Evolutionary conservation across 2,329 filamentous ascomycete species (phyloP), one percentile per base, ranked within the genome.

Genomic region (Fusarium newnesense): DNA sequence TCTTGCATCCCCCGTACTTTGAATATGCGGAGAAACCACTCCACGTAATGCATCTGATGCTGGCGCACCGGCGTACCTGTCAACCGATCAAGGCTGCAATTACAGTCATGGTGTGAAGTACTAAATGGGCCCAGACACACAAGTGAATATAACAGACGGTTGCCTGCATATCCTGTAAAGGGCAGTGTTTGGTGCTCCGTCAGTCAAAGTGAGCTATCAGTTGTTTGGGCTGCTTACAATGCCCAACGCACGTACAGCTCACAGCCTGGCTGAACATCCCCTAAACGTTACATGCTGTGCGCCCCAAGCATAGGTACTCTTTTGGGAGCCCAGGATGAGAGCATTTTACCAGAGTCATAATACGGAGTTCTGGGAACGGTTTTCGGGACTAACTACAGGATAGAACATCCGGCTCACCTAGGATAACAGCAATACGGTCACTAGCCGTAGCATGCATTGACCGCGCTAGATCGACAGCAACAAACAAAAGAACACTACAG

Each of bases 1-100:
- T 64, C 62, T 68, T 57, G 66, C 65, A 74, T 66, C 57, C 63
- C 69, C 67, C 64, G 50, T 68, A 19, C 21, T 34, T 46, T 54
- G 34, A 40, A 64, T 42, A 56, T 66, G 64, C 66, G 59, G 50
- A 72, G 36, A 67, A 64, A 52, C 46, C 66, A 57, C 64, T 58
- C 60, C 74, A 67, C 24, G 62, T 60, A 60, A 57, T 60, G 53
- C 42, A 60, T 62, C 42, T 67, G 63, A 54, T 49, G 52, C 64
- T 53, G 42, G 58, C 61, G 64, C 66, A 24, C 60, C 64, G 62
- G 49, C 40, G 52, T 49, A 61, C 58, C 58, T 60, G 43, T 56
- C 54, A 64, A 60, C 49, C 56, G 58, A 64, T 56, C 46, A 42
- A 61, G 59, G 54, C 52, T 36, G 57, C 46, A 59, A 43, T 54